Base-by-base conservation (phyloP, 1,284 basidiomycete species). In the Malassezia brasiliensis region DNA sequence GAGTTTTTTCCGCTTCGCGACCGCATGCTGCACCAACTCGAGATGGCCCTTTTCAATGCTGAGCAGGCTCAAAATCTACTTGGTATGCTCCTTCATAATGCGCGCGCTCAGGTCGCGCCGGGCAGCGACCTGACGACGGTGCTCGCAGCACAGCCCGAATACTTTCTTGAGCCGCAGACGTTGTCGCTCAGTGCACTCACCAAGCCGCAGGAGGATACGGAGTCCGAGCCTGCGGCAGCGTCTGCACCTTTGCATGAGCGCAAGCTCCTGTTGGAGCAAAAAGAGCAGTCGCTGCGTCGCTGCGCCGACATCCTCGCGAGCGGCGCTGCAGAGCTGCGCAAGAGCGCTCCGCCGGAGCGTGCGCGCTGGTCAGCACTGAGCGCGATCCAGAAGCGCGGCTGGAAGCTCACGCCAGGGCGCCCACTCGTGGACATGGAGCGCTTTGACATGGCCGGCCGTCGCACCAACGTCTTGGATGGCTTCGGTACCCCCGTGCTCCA, bases 31-130 rank as follows among this genome's bases (percentile, higher is more conserved):
- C 57, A 46, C 12, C 63, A 56, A 8, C 54, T 70, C 15, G 66
- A 67, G 10, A 40, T 60, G 10, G 66, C 65, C 1, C 63, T 65
- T 8, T 65, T 65, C 46, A 67, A 64, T 46, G 58, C 63, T 17
- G 66, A 65, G 52, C 67, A 65, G 34, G 67, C 65, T 19, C 65
- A 68, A 22, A 64, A 65, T 42, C 25, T 68, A 30, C 45, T 68
- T 5, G 65, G 65, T 0, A 67, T 68, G 65, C 52, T 67, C 11
- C 56, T 67, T 36, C 61, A 65, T 19, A 35, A 55, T 6, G 25
- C 44, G 11, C 57, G 53, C 36, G 45, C 32, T 3, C 38, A 22
- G 25, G 39, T 53, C 59, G 45, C 51, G 56, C 17, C 20, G 20
- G 22, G 5, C 17, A 10, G 28, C 17, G 49, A 12, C 14, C 15